phyloP scores from a whole-genome alignment of 73 alveolate species.

The Paramecium pentaurelia region DNA sequence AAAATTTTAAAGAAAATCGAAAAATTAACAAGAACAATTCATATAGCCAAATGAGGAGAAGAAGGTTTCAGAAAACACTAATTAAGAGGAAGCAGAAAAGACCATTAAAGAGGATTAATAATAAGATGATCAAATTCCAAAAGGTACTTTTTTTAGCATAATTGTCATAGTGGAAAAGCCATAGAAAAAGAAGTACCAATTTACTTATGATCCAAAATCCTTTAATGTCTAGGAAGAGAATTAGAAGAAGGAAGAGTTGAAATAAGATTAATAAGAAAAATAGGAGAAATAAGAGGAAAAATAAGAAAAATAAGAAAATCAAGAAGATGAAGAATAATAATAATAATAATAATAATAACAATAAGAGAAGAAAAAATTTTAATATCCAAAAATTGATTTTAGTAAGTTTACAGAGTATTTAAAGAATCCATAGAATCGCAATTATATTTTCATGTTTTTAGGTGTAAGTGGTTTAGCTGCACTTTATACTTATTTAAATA shows the following conservation, averaged over 20 bases:
- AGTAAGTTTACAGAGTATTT: slow-evolving; percentile 25
- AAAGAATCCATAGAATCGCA: slow-evolving; percentile 42
- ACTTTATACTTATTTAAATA: not conserved
- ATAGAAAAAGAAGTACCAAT: not conserved
- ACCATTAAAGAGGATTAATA: not conserved
- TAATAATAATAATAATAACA: not conserved
- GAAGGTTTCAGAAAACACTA: not conserved
- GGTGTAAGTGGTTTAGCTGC: slow-evolving; percentile 47
- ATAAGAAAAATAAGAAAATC: slow-evolving; percentile 33
- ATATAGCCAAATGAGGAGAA: not conserved
- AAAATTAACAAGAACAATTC: not conserved
- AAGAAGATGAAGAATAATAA: not conserved
- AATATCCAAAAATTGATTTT: not conserved
- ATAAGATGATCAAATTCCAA: not conserved
- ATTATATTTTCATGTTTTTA: slow-evolving; percentile 15
- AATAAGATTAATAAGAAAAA: slow-evolving; percentile 7
- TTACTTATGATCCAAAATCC: slow-evolving; percentile 49
- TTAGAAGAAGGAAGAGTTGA: slow-evolving; percentile 9
- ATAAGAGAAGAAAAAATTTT: not conserved
- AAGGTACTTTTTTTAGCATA: not conserved
- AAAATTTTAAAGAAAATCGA: slow-evolving; percentile 25
- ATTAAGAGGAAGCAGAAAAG: not conserved
- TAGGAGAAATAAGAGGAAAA: not conserved
- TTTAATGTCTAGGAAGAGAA: not conserved
- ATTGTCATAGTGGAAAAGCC: not conserved